These are phyloP conservation scores for Calocera viscosa DNA, from an alignment of 768 basidiomycete species.

Conservation along the genomic window DNA sequence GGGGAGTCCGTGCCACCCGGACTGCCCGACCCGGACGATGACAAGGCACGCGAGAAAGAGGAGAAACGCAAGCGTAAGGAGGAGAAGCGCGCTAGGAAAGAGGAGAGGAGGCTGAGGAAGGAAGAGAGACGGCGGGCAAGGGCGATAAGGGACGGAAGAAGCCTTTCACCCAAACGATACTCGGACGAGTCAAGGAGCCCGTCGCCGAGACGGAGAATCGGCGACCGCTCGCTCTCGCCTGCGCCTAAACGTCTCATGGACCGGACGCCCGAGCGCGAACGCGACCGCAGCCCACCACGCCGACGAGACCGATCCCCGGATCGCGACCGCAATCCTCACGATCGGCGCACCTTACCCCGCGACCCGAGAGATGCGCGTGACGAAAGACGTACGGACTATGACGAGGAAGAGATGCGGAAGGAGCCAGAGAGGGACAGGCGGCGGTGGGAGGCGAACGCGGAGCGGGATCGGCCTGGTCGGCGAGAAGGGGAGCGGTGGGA, in stretches of 20 bases:
- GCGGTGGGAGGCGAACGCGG: slow-evolving; percentile 40
- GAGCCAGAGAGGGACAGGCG: slow-evolving; percentile 38
- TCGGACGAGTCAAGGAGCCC: not conserved
- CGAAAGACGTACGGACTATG: slow-evolving; percentile 23
- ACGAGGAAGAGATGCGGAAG: slow-evolving; percentile 26
- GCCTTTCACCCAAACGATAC: slow-evolving; percentile 7
- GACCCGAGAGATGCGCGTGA: slow-evolving; percentile 10
- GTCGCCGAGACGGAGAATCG: not conserved
- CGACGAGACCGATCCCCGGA: slow-evolving; percentile 32
- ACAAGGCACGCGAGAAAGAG: slow-evolving; percentile 25
- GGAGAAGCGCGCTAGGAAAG: slow-evolving; percentile 46
- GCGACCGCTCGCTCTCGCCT: slow-evolving; percentile 10
- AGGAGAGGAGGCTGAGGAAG: slow-evolving; percentile 18
- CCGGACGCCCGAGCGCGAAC: slow-evolving; percentile 20
- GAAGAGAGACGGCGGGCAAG: slow-evolving; percentile 10
- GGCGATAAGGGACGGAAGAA: slow-evolving; percentile 26
- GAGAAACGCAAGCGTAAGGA: slow-evolving; percentile 33
- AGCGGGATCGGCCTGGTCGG: slow-evolving; percentile 28
- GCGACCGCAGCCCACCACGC: slow-evolving; percentile 15
- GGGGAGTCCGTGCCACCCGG: slow-evolving; percentile 8
- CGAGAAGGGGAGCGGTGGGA: not conserved
- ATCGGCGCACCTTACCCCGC: slow-evolving; percentile 27
- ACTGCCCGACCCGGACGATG: slow-evolving; percentile 18
- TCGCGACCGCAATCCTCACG: slow-evolving; percentile 19
- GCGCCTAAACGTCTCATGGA: slow-evolving; percentile 28